Base-by-base conservation (phyloP, 257 asterid genomes). In the Rehmannia glutinosa region DNA sequence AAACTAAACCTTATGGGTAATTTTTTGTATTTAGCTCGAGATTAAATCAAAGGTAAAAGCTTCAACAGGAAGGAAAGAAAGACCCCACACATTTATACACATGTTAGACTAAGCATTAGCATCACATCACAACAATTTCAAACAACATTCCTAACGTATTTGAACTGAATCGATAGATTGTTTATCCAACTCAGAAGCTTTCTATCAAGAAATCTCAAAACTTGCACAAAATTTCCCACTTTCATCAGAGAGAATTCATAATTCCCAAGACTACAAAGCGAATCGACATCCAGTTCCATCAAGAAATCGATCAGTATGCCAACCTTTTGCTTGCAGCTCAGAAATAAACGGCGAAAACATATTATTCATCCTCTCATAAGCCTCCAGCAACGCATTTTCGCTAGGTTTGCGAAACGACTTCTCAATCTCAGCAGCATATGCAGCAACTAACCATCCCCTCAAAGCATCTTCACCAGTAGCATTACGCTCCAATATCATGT, bases 381-480 rank as follows among this genome's bases (percentile, higher is more conserved):
- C 96, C 73, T 81, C 93, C 61, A 21, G 60, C 77, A 85, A 50
- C 1, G 77, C 84, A 21, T 53, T 47, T 9, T 46, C 84, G 11
- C 57, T 60, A 4, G 60, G 50, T 41, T 62, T 61, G 6, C 25
- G 17, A 16, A 35, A 46, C 10, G 78, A 74, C 36, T 65, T 82
- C 67, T 85, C 84, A 27, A 83, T 74, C 54, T 81, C 82, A 45
- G 93, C 78, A 61, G 96, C 88, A 74, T 88, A 94, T 9, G 96
- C 99, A 75, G 97, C 99, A 56, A 94, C 97, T 42, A 91, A 80
- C 99, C 97, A 94, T n/a, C 96, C 99, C 79, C 97, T 84, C 85
- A 94, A 61, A 32, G 96, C 97, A 75, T 94, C 97, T 79, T 91
- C 97, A 27, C 96, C 97, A 0, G 80, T 85, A 23, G 99, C 99